Evolutionary conservation across 192 early-diverging fungal genomes (phyloP), one percentile per base, ranked within the genome.

Genomic region (Umbelopsis isabellina): DNA sequence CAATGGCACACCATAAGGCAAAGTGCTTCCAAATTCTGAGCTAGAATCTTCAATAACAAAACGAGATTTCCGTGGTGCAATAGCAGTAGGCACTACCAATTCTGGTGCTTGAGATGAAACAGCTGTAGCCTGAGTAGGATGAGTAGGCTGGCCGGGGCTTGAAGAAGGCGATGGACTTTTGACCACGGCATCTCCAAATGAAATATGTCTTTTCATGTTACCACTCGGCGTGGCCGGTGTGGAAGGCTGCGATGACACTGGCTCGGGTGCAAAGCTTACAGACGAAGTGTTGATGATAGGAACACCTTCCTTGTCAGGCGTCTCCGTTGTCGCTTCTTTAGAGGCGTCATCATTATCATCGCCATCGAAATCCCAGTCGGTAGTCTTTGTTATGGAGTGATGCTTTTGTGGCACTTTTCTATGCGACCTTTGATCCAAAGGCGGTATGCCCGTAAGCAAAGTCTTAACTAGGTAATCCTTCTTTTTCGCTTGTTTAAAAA

Each of bases 401-500:
- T 73, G 72, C 51, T 81, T 84, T 35, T 79, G 79, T 51, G 75
- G 51, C 15, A 79, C 73, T 21, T 80, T 81, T 69, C 87, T 88
- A 48, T 88, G 91, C 22, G 88, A 83, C 30, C 92, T 73, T 66
- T 90, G 78, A 20, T 91, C 89, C 23, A 95, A 81, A 2, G 90
- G 90, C 2, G 89, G 85, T 16, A 95, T 66, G n/a, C 83, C 77
- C 3, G 79, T 73, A 20, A 94, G 74, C 12, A 95, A 45, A 2
- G 78, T 78, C 1, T 78, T 76, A 3, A 87, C 89, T 3, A 95
- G 80, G 70, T 90, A 91, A 13, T 84, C 72, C 65, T 83, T 87
- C 68, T 89, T 91, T 74, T 91, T 93, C 12, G 90, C 88, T 46
- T 85, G 83, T 65, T 87, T 93, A 74, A 94, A 95, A 72, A 94